A percentile compares a stretch with the other conserved stretches of the same genome.
Evolutionary conservation across 78 protist genomes (phyloP).

Genomic region (Chrysochromulina tobinii): DNA sequence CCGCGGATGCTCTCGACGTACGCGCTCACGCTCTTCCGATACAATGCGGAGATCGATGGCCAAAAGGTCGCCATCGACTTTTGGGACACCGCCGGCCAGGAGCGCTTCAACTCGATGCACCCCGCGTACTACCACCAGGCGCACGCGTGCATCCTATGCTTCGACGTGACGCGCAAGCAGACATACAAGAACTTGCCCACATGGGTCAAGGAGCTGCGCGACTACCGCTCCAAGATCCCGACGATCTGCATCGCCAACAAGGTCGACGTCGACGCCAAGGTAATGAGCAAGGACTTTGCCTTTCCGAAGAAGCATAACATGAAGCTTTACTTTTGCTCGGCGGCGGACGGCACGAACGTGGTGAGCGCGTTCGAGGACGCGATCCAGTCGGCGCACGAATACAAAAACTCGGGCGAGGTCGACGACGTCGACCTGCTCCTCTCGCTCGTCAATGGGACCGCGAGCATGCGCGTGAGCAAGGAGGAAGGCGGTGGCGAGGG

Average conservation of each 20-base stretch:
- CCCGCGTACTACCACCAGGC: conserved; percentile 67
- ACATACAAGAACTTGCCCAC: conserved; percentile 63
- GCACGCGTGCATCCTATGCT: conserved; percentile 61
- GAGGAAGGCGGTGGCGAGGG: too few relatives aligned
- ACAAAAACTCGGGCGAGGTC: neutral
- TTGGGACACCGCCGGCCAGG: conserved; percentile 80
- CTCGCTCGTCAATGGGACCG: too few relatives aligned
- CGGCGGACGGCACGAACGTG: conserved; percentile 73
- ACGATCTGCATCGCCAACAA: conserved; percentile 61
- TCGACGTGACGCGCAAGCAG: conserved; percentile 62
- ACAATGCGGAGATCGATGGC: conserved; percentile 22
- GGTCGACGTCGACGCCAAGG: conserved; percentile 58
- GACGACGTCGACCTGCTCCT: neutral
- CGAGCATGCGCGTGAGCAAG: too few relatives aligned
- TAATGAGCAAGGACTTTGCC: conserved; percentile 31
- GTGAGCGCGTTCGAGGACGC: conserved; percentile 47
- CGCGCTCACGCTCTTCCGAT: conserved; percentile 51
- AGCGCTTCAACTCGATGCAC: conserved; percentile 66
- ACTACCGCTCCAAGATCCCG: conserved; percentile 48
- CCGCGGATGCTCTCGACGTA: conserved; percentile 55
- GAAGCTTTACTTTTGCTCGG: conserved; percentile 49
- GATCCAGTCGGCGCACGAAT: conserved; percentile 13
- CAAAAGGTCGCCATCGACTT: conserved; percentile 39
- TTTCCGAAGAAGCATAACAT: conserved; percentile 60
- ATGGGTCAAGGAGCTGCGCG: conserved; percentile 70